Percentiles rank a stretch among this genome's conserved stretches.
These are phyloP conservation scores for Claviceps arundinis DNA, from an alignment of 2,329 filamentous ascomycete genomes.

Conservation along the genomic window DNA sequence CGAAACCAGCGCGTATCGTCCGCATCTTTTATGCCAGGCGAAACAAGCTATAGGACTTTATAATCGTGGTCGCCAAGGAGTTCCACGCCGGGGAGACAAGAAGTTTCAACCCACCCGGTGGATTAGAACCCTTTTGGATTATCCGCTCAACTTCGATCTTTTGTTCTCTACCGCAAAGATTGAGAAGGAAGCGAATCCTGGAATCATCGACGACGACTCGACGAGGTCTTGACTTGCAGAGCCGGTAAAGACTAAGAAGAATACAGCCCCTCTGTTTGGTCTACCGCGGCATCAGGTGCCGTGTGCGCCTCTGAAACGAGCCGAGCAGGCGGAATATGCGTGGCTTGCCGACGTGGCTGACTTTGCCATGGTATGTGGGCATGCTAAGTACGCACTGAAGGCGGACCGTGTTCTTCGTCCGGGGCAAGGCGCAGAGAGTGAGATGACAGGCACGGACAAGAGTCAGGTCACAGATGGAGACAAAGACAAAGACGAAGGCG, in stretches of 20 bases:
- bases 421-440: neutral
- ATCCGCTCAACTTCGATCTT: conserved; percentile 14
- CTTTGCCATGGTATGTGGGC: conserved; percentile 10
- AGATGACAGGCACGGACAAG: neutral
- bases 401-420: conserved; percentile 8
- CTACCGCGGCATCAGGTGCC: conserved; percentile 8
- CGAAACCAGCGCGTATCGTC: too few relatives aligned
- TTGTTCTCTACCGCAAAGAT: conserved; percentile 29
- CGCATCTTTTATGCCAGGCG: neutral
- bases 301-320: conserved; percentile 2
- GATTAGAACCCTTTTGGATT: conserved; percentile 13
- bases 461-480: neutral
- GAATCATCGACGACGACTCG: conserved; percentile 28
- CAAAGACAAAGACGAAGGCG: neutral
- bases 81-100: conserved; percentile 12
- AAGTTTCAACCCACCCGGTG: conserved; percentile 7
- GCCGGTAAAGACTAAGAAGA: conserved; percentile 6
- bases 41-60: conserved; percentile 9
- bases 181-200: conserved; percentile 20
- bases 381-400: conserved; percentile 12
- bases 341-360: conserved; percentile 13
- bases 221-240: conserved; percentile 24
- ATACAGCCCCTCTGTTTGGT: conserved; percentile 11
- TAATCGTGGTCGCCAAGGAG: conserved; percentile 15
- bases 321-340: conserved; percentile 9